Evolutionary conservation across 2,329 filamentous ascomycete species (phyloP).

Genomic region (Hypoxylon sp.): DNA sequence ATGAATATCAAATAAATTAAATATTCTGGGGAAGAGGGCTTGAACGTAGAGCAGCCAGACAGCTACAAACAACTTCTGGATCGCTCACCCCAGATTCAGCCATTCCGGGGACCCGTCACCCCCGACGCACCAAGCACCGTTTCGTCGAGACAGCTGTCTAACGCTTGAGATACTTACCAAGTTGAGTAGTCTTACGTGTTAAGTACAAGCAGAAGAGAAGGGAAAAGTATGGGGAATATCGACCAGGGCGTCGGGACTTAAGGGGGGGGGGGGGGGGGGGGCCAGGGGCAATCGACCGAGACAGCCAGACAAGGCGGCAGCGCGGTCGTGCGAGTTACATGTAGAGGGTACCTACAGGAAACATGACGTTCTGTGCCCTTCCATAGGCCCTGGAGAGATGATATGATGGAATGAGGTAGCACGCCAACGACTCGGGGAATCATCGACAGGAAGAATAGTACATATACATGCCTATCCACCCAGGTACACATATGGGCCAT

Average conservation of each 20-base stretch:
- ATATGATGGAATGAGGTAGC: slow-evolving; percentile 17
- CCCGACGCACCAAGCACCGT: slow-evolving; percentile 10
- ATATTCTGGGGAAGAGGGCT: slow-evolving; percentile 29
- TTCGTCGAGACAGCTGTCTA: slow-evolving; percentile 29
- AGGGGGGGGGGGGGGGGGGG: slow-evolving; percentile 8
- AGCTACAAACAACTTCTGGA: slow-evolving; percentile 24
- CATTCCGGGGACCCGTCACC: slow-evolving; percentile 36
- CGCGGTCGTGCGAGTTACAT: slow-evolving; percentile 1
- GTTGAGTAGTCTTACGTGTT: slow-evolving; percentile 24
- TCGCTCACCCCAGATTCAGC: slow-evolving; percentile 33
- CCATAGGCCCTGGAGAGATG: slow-evolving; percentile 13
- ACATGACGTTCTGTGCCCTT: neutral
- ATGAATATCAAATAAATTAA: slow-evolving; percentile 31
- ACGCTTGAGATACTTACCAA: slow-evolving; percentile 20
- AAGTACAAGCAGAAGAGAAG: slow-evolving; percentile 28
- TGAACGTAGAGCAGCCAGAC: slow-evolving; percentile 26
- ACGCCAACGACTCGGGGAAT: slow-evolving; percentile 15
- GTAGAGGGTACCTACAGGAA: slow-evolving; percentile 5
- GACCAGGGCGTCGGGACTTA: slow-evolving; percentile 19
- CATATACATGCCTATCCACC: no score
- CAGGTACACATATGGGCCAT: neutral
- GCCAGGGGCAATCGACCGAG: neutral
- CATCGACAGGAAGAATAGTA: slow-evolving; percentile 25
- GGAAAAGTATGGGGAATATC: slow-evolving; percentile 32
- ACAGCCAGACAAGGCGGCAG: no score